Base-by-base conservation (phyloP, 2,329 filamentous ascomycete species). In the Fusarium sp. region DNA sequence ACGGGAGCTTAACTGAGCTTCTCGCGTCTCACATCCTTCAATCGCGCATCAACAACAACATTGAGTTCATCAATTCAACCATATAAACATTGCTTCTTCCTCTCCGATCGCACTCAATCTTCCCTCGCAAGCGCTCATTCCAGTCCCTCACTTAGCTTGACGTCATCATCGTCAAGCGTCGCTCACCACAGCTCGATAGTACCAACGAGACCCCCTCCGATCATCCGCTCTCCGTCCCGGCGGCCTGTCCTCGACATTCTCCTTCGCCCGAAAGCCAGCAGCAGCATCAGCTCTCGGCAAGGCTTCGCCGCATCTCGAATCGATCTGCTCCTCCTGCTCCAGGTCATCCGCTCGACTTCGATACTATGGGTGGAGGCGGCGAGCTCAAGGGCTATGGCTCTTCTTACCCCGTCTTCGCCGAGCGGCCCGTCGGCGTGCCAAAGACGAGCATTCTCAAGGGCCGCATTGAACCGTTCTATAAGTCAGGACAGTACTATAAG, bases 401-500 rank as follows among this genome's bases (percentile, higher is more conserved):
- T 81, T 85, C 86, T 72, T 90, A 90, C 73, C 88, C 88, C n/a
- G 74, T 85, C 68, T 86, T 86, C 73, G 88, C 86, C 33, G 80
- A 84, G 33, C 84, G 82, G 68, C 90, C 90, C 22, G 87, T 91
- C 63, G 95, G 94, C 74, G 93, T 97, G 84, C 91, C 93, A 81
- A 98, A 98, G 82, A 88, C 92, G 77, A 91, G 90, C 81, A 95
- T 98, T 83, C 97, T 98, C 85, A 93, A 91, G 79, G 92, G 95
- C 77, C 92, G 96, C 63, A 92, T 98, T 80, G 87, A 89, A 70
- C 92, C 94, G 79, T 98, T 98, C 84, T 95, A 94, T 69, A 90
- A 90, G 69, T 86, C 86, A 57, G 95, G 95, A 59, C 94, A 97
- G 84, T 97, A 95, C 85, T 88, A 92, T 71, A 88, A 89, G 67